A percentile compares a stretch with the other conserved stretches of the same genome.
Conservation (phyloP, 148 eudicot genomes). For the Fagopyrum homotropicum region DNA sequence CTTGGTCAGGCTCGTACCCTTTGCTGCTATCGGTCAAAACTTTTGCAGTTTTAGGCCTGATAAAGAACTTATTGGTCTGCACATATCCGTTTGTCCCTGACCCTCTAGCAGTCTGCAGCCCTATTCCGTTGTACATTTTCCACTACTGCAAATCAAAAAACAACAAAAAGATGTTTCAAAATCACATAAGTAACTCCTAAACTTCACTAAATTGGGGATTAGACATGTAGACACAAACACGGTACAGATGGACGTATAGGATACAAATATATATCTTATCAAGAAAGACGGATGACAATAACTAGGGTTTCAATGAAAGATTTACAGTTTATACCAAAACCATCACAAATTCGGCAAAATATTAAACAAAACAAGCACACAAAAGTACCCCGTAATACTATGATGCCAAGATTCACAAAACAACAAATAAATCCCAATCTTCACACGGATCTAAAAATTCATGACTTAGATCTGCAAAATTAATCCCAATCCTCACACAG, state of each 20-base stretch:
- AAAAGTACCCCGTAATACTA: too few species aligned
- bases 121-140: slow-evolving; percentile 90
- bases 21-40: slow-evolving; percentile 29
- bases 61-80: slow-evolving; percentile 70
- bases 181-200: not conserved
- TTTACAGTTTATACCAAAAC: too few species aligned
- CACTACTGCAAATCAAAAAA: slow-evolving; percentile 1
- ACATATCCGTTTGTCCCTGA: slow-evolving; percentile 94
- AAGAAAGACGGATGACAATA: not conserved
- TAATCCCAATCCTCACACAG: too few species aligned
- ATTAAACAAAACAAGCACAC: too few species aligned
- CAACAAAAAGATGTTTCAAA: not conserved
- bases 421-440: too few species aligned
- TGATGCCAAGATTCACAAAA: too few species aligned
- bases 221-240: not conserved
- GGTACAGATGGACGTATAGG: not conserved
- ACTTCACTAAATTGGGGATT: not conserved
- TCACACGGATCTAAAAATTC: too few species aligned
- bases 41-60: slow-evolving; percentile 43
- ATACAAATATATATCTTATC: not conserved
- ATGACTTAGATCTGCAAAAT: too few species aligned
- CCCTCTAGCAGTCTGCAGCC: slow-evolving; percentile 77
- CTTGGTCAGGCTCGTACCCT: slow-evolving; percentile 60
- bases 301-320: too few species aligned
- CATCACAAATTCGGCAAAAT: too few species aligned